These are phyloP conservation scores for Crithidia fasciculata DNA, from an alignment of 208 protist genomes.

Conservation along the genomic window DNA sequence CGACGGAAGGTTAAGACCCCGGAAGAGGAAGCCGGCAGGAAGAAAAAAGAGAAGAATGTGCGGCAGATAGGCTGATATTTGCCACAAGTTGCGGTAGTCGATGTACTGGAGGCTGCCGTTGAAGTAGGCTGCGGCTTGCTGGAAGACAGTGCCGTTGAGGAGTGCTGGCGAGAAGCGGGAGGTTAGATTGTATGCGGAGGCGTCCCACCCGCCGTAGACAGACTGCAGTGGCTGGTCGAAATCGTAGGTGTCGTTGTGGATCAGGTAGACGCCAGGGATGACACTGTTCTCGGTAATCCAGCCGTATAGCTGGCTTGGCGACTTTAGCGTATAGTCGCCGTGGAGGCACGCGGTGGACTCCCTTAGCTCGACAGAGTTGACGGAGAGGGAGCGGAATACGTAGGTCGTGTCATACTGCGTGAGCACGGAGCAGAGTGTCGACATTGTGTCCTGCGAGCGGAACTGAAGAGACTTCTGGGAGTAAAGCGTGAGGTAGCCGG, in stretches of 20 bases:
- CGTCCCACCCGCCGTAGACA: constrained; percentile 6
- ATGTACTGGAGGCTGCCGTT: background rate
- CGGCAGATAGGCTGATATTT: background rate
- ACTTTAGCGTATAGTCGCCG: background rate
- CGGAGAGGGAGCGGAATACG: background rate
- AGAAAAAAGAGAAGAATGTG: background rate
- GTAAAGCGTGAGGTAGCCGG: background rate
- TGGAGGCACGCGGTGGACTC: background rate
- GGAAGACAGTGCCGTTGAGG: background rate
- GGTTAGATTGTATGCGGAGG: constrained; percentile 2
- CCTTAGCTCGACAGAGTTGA: background rate
- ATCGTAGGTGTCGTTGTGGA: background rate
- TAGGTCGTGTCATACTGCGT: background rate
- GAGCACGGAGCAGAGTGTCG: background rate
- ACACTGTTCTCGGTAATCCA: background rate
- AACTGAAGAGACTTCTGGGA: background rate
- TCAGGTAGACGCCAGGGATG: background rate
- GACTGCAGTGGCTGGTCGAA: constrained; percentile 6
- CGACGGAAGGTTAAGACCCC: background rate
- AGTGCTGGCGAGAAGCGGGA: background rate
- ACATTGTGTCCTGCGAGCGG: background rate
- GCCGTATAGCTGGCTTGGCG: background rate
- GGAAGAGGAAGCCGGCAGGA: background rate
- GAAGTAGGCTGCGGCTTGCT: background rate
- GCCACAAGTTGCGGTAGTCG: constrained; percentile 10